These are phyloP conservation scores for Alternaria burnsii DNA, from an alignment of 2,329 filamentous ascomycete genomes.

Conservation along the genomic window DNA sequence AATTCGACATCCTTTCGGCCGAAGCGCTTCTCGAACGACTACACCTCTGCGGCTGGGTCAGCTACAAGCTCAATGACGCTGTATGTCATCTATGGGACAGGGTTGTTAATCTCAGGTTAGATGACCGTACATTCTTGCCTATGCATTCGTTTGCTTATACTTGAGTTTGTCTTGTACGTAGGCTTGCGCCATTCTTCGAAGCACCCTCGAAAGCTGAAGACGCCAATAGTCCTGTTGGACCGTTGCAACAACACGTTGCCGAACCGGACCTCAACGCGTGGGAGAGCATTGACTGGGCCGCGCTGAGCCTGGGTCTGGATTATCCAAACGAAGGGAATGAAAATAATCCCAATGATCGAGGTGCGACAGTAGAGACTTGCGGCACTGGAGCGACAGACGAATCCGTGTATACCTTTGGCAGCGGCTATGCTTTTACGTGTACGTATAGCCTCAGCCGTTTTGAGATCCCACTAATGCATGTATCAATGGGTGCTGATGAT, in stretches of 20 bases:
- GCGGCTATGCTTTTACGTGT: conserved; percentile 28
- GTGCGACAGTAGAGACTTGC: not conserved
- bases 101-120: conserved; percentile 49
- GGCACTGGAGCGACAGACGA: not conserved
- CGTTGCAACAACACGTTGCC: conserved; percentile 41
- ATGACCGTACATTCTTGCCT: conserved; percentile 37
- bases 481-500: conserved; percentile 30
- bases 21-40: conserved; percentile 39
- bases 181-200: conserved; percentile 40
- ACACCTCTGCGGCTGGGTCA: conserved; percentile 50
- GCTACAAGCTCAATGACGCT: conserved; percentile 47
- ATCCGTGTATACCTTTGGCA: not conserved
- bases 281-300: conserved; percentile 45
- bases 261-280: conserved; percentile 41
- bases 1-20: conserved; percentile 41
- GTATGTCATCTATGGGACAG: conserved; percentile 41
- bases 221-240: conserved; percentile 35
- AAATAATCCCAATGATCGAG: not conserved
- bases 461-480: not conserved
- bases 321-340: not conserved
- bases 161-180: conserved; percentile 36
- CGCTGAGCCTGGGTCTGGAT: conserved; percentile 21
- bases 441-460: not conserved
- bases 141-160: conserved; percentile 45
- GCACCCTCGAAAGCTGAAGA: conserved; percentile 26